A percentile compares a stretch with the other conserved stretches of the same genome.
Conservation (phyloP, 257 asterid species). For the Osmanthus fragrans region DNA sequence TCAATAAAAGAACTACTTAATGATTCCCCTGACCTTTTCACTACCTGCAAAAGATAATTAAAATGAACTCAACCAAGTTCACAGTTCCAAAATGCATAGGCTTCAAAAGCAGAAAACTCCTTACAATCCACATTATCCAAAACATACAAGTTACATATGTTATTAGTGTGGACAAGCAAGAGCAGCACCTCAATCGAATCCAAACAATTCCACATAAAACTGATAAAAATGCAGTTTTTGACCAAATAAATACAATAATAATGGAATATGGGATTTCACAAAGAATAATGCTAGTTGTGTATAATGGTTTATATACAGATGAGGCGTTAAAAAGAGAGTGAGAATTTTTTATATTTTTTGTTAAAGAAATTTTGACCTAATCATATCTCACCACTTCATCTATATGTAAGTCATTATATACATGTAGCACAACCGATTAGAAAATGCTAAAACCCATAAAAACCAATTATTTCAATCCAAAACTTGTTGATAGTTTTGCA, state of each 20-base stretch:
- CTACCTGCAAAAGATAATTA: conserved; percentile 55
- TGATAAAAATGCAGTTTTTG: neutral
- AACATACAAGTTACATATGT: conserved; percentile 5
- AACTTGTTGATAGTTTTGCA: neutral
- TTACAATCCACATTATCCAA: too few species aligned
- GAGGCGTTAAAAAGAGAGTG: too few species aligned
- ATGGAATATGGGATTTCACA: neutral
- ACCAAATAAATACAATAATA: neutral
- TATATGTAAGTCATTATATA: too few species aligned
- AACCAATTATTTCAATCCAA: neutral
- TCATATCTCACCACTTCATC: too few species aligned
- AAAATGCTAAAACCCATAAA: neutral
- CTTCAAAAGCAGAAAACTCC: too few species aligned
- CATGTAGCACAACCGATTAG: too few species aligned
- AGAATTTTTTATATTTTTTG: too few species aligned
- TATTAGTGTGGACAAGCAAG: neutral
- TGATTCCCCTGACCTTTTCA: conserved; percentile 55
- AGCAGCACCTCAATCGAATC: conserved; percentile 19
- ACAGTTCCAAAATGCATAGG: too few species aligned
- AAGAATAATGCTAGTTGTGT: neutral
- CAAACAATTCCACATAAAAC: neutral
- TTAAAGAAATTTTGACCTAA: too few species aligned
- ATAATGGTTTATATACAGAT: too few species aligned
- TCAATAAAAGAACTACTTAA: conserved; percentile 35
- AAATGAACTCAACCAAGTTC: neutral